phyloP scores from a whole-genome alignment of 176 grass and related monocot genomes.

The Bolboschoenus planiculmis region DNA sequence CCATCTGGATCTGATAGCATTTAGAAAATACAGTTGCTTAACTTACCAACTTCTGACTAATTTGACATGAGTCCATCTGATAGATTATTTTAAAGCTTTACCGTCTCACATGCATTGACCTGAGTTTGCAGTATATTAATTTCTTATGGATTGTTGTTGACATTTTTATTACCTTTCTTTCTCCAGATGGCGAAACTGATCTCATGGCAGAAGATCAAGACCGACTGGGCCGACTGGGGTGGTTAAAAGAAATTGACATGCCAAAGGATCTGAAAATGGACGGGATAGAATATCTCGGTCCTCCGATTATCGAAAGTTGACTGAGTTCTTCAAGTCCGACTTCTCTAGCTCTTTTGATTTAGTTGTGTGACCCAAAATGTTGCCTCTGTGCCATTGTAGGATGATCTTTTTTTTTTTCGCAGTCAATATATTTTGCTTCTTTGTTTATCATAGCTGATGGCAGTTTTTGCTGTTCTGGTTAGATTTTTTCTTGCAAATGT shows the following conservation, averaged over 20 bases:
- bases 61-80: not conserved
- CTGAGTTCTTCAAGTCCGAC: not conserved
- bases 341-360: slow-evolving; percentile 10
- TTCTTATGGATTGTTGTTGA: not conserved
- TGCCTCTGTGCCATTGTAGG: slow-evolving; percentile 12
- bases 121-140: not conserved
- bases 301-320: slow-evolving; percentile 44
- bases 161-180: not conserved
- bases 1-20: not conserved
- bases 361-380: not conserved
- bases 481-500: not conserved
- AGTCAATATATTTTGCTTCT: not conserved
- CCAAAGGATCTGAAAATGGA: slow-evolving; percentile 56
- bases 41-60: not conserved
- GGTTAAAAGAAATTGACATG: slow-evolving; percentile 58
- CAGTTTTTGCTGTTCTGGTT: not conserved
- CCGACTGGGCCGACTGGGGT: slow-evolving; percentile 41
- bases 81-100: not conserved
- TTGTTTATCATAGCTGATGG: not conserved
- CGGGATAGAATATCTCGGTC: slow-evolving; percentile 44
- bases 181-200: slow-evolving; percentile 1
- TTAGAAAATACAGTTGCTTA: not conserved
- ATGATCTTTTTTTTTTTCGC: not conserved
- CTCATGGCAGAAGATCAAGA: not conserved
- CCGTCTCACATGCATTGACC: not conserved